Evolutionary conservation across 768 basidiomycete genomes (phyloP), one percentile per base, ranked within the genome.

Genomic region (Russula ochroleuca): DNA sequence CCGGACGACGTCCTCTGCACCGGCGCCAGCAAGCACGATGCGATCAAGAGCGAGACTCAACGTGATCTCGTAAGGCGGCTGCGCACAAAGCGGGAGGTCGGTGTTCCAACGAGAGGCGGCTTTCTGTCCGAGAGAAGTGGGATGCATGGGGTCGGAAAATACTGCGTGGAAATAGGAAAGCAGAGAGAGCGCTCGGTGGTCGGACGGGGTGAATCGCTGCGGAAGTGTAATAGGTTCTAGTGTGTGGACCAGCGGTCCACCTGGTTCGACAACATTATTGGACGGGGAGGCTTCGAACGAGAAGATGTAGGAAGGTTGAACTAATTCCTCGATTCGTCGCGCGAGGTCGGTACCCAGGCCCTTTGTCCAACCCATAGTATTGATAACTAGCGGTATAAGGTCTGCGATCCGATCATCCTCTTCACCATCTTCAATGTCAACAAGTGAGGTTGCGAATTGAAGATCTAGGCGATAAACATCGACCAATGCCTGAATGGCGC

Each of bases 311-410:
- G 84, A 83, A 0, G 91, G 83, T 25, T 81, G 78, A 5, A 85
- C 75, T 38, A 85, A 75, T 11, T 81, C 81, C 68, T 94, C 87
- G 53, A 99, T 87, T 65, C 82, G 82, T 15, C 72, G 72, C 2
- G 85, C 82, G 13, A 98, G 75, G 69, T 96, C 91, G 17, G 85
- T 87, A 3, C 96, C 96, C 3, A 97, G 83, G 8, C 96, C 96
- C 72, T 95, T 98, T 6, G 83, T 83, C 96, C 96, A 99, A 2
- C 96, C 96, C 85, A 96, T 95, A 0, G 92, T 98, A 72, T 98
- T 99, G 57, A 98, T 83, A 17, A 98, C 84, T 19, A 98, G 82
- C 0, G 96, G 96, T 5, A 94, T 83, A 31, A 75, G 64, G 54
- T 88, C 85, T 7, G 72, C 69, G 25, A 88, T 80, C 47, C 82